Base-by-base conservation (phyloP, 2,329 filamentous ascomycete species). In the Hypomyces perniciosus region DNA sequence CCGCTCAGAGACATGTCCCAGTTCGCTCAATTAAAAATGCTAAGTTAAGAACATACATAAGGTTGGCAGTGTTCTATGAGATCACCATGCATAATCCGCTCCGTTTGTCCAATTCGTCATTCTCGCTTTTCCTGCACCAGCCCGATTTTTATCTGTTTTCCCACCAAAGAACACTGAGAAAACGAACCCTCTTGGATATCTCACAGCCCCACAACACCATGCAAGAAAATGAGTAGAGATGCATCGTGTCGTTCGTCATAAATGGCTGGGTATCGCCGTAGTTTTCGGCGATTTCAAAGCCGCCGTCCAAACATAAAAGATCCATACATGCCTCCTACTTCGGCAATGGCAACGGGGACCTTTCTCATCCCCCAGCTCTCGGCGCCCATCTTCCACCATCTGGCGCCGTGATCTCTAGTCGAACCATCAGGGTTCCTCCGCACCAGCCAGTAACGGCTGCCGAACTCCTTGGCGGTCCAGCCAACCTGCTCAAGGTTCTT, bases 281-380 rank as follows among this genome's bases (percentile, higher is more conserved):
- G 10, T 9, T 10, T 37, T 13, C 20, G 6, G 29, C 33, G 28
- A 31, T 37, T 29, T 72, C 67, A 83, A 51, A 83, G 66, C 62
- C 78, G 76, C 58, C 78, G 71, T 61, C 78, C 78, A 68, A 83
- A 83, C 80, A 83, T 83, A 61, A 79, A 83, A 27, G 73, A 79
- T 26, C 93, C 93, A 64, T 97, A 96, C 64, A 95, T 95, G 55
- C 90, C 90, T 61, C 96, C 93, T 28, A 97, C 87, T 67, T 97
- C 92, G 48, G 91, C 89, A 62, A 84, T 82, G 28, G 88, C 90
- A 58, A 97, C 85, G n/a, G 92, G 95, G 39, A 97, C 79, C 72
- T 97, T 93, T 56, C 86, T 79, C 83, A 90, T 90, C 35, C 88
- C 88, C 88, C 88, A 92, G 71, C 83, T 88, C 59, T 82, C 80